These are phyloP conservation scores for Geosmithia putterillii DNA, from an alignment of 2,329 filamentous ascomycete genomes.

Conservation along the genomic window DNA sequence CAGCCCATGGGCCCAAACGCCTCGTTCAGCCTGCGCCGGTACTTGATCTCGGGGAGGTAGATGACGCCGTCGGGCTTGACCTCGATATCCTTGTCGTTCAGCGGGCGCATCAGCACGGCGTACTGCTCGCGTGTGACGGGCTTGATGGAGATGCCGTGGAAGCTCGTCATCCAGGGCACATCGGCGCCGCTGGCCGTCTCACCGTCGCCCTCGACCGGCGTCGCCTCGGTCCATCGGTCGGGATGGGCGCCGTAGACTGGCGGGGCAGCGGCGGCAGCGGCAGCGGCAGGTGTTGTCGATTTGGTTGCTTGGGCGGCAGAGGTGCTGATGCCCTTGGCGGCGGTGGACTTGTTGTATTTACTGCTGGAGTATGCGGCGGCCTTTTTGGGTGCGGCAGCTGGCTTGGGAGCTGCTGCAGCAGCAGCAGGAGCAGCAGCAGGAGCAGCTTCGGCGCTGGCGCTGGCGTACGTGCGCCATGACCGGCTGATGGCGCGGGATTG, in stretches of 20 bases:
- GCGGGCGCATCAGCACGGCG: conserved; percentile 53
- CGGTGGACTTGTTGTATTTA: background rate
- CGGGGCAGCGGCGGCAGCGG: background rate
- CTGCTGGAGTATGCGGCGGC: background rate
- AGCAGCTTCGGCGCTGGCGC: background rate
- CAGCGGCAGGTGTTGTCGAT: background rate
- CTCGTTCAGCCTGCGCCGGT: conserved; percentile 75
- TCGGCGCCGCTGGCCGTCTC: conserved; percentile 8
- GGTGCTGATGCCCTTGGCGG: background rate
- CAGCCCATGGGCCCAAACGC: conserved; percentile 93
- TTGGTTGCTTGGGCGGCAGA: background rate
- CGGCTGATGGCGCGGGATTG: too few relatives aligned
- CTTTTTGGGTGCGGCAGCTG: conserved; percentile 1
- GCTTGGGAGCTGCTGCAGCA: background rate
- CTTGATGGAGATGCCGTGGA: conserved; percentile 60
- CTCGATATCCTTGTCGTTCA: conserved; percentile 70
- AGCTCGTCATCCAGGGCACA: conserved; percentile 73
- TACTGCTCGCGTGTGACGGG: conserved; percentile 62
- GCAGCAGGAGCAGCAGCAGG: background rate
- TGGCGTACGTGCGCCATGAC: background rate
- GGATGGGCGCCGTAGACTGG: background rate
- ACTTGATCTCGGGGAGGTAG: conserved; percentile 97
- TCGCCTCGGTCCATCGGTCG: background rate
- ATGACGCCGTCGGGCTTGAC: conserved; percentile 96
- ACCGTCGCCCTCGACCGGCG: conserved; percentile 5